Evolutionary conservation across 345 rosid genomes (phyloP), one percentile per base, ranked within the genome.

Genomic region (Corymbia maculata): DNA sequence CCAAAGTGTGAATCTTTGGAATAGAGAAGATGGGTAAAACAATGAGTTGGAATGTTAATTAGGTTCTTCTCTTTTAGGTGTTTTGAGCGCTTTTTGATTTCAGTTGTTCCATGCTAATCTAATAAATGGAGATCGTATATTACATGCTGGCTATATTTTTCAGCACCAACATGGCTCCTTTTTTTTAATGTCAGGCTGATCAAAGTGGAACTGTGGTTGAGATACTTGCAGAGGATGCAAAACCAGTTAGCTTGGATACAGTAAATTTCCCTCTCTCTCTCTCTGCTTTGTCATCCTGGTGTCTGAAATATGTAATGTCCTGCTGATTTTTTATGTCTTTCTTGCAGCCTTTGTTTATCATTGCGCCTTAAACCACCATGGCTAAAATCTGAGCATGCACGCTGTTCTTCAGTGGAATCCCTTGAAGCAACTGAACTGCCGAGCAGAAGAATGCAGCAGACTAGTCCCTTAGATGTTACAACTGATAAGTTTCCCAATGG

Each of bases 171-270:
- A 14, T 88, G 36, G 26, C 32, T 55, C 30, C 14, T 17, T 59
- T 47, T 32, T 28, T 30, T 36, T 36, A 36, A 84, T 85, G 55
- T 59, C 59, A 88, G 89, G 86, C 61, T 84, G 86, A 88, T 50
- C 86, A 84, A n/a, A 26, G 79, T 36, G 89, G 86, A 80, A 49
- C 89, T 5, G 55, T 84, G 30, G 82, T 50, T 9, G 87, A 84
- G 53, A 84, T 84, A 55, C 89, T 88, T 30, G 22, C 59, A 22
- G 89, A 59, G 21, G 87, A 88, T 16, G 86, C 75, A 61, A 84
- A 88, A 55, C 89, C 89, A 26, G 86, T 88, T 57, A 88, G 89
- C 47, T 86, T 88, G 89, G 89, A 88, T 53, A 45, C 89, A 32
- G 86, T 88, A 80, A 82, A 32, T 45, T 26, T 64, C 28, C 15